phyloP scores from a whole-genome alignment of 805 yeast genomes.

The Starmera pachycereana region DNA sequence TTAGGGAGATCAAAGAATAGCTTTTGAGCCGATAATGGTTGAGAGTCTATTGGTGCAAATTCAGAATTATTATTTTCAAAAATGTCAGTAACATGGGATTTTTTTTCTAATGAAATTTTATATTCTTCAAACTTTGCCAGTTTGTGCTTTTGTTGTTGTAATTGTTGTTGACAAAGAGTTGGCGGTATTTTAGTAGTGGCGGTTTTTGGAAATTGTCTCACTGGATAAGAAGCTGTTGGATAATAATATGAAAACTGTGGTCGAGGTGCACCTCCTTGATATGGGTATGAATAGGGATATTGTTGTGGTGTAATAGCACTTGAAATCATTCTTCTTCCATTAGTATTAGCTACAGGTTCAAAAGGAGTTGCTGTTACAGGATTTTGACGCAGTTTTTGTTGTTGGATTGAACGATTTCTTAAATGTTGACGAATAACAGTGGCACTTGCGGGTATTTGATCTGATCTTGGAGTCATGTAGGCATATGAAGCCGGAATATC shows the following conservation, averaged over 20 bases:
- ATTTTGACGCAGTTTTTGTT: slow-evolving; percentile 9
- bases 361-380: slow-evolving; percentile 8
- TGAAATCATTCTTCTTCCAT: no score
- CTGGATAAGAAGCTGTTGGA: slow-evolving; percentile 1
- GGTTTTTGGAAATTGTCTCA: slow-evolving; percentile 10
- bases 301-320: no score
- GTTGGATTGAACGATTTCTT: not conserved
- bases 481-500: slow-evolving; percentile 1
- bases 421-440: not conserved
- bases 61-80: slow-evolving; percentile 35
- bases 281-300: slow-evolving; percentile 1
- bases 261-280: slow-evolving; percentile 1
- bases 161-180: slow-evolving; percentile 18
- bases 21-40: slow-evolving; percentile 40
- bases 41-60: slow-evolving; percentile 39
- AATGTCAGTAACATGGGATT: slow-evolving; percentile 35
- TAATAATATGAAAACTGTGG: slow-evolving; percentile 6
- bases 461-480: not conserved
- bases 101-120: slow-evolving; percentile 9
- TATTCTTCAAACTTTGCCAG: slow-evolving; percentile 18
- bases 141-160: slow-evolving; percentile 16
- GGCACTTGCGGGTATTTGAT: not conserved
- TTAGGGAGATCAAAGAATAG: slow-evolving; percentile 25
- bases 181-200: slow-evolving; percentile 13
- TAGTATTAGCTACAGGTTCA: not conserved